These are phyloP conservation scores for Coemansia sp. DNA, from an alignment of 192 early-diverging fungal genomes.

Conservation along the genomic window DNA sequence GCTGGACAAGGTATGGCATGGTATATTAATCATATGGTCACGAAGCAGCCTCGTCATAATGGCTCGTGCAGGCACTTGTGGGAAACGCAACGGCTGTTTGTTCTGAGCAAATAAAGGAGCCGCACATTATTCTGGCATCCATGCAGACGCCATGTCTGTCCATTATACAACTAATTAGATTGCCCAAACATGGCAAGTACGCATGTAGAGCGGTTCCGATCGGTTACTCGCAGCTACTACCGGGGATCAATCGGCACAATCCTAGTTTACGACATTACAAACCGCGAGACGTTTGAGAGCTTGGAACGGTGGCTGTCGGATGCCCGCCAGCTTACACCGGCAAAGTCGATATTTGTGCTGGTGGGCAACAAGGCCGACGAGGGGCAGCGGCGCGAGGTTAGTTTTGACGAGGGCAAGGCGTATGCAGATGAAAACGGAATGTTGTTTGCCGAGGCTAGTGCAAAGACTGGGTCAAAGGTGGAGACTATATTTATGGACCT, in stretches of 20 bases:
- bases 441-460: conserved; percentile 63
- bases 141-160: not conserved
- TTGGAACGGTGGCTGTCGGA: conserved; percentile 69
- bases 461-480: conserved; percentile 64
- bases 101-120: not conserved
- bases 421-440: conserved; percentile 60
- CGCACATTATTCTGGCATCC: not conserved
- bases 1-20: conserved; percentile 62
- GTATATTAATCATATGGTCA: not conserved
- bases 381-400: conserved; percentile 45
- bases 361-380: conserved; percentile 70
- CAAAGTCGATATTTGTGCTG: conserved; percentile 66
- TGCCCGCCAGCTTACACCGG: conserved; percentile 63
- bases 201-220: conserved; percentile 59
- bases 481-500: conserved; percentile 47
- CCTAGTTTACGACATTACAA: conserved; percentile 79
- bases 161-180: not conserved
- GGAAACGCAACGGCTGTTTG: not conserved
- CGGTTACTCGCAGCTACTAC: conserved; percentile 75
- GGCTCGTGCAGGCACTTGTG: not conserved
- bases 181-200: not conserved
- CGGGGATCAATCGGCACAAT: conserved; percentile 77
- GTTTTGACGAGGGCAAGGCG: conserved; percentile 53
- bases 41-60: not conserved
- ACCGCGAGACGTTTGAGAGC: conserved; percentile 61